A percentile compares a stretch with the other conserved stretches of the same genome.
Evolutionary conservation across 2,329 filamentous ascomycete species (phyloP).

Genomic region (Botryotinia convoluta): DNA sequence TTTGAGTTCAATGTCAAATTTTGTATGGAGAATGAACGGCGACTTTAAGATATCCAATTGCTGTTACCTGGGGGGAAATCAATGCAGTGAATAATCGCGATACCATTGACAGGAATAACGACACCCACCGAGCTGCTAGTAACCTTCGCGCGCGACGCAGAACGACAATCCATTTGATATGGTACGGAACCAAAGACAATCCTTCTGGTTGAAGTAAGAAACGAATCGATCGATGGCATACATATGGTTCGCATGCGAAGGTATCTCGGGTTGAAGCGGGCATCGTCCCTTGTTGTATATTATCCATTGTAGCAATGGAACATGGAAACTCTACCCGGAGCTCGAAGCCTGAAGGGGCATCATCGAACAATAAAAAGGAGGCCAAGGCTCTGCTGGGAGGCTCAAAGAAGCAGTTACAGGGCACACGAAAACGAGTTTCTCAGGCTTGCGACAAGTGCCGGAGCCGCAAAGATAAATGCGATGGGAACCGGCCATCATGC

Average conservation of each 20-base stretch:
- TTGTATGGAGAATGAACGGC: constrained; percentile 6
- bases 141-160: background rate
- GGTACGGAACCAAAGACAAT: background rate
- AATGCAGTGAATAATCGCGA: background rate
- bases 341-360: background rate
- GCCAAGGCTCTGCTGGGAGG: background rate
- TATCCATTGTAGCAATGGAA: constrained; percentile 21
- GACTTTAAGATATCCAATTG: background rate
- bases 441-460: constrained; percentile 55
- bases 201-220: background rate
- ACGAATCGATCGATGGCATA: background rate
- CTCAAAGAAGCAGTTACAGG: constrained; percentile 26
- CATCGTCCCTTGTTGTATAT: constrained; percentile 9
- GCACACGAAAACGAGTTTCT: constrained; percentile 43
- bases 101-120: background rate
- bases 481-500: constrained; percentile 60
- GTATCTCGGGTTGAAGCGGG: constrained; percentile 11
- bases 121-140: background rate
- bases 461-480: constrained; percentile 57
- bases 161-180: background rate
- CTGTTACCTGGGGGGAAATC: background rate
- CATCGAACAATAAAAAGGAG: constrained; percentile 22
- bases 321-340: constrained; percentile 4
- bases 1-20: background rate
- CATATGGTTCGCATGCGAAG: constrained; percentile 11